phyloP scores from a whole-genome alignment of 495 filamentous ascomycete genomes.

The Hypoxylon perforatum region DNA sequence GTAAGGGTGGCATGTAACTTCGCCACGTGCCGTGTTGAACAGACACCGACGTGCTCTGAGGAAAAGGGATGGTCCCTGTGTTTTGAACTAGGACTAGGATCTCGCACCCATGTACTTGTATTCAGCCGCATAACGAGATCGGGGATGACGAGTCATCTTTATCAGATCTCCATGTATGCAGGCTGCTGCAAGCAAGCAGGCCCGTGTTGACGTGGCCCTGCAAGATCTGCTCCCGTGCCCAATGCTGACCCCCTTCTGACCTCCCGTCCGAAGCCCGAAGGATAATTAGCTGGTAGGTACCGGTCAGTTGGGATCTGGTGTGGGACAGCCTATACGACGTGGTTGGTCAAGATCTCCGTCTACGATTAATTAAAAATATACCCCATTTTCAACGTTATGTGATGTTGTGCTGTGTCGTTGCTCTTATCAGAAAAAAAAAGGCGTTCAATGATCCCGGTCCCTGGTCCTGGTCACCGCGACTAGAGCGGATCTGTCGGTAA shows the following conservation, averaged over 20 bases:
- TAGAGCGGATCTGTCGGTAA: not conserved
- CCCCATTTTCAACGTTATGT: too few species aligned
- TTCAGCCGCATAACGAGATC: constrained; percentile 30
- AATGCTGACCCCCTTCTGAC: too few species aligned
- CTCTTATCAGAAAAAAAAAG: too few species aligned
- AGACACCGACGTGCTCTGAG: constrained; percentile 20
- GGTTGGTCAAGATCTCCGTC: too few species aligned
- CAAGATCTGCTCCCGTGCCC: too few species aligned
- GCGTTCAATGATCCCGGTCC: too few species aligned
- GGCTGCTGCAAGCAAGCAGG: not conserved
- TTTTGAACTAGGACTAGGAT: constrained; percentile 27
- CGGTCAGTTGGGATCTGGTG: constrained; percentile 4
- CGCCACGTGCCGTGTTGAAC: constrained; percentile 35
- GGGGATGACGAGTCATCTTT: constrained; percentile 10
- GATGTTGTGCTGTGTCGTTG: not conserved
- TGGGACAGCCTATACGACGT: not conserved
- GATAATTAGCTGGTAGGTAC: constrained; percentile 4
- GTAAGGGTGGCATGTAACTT: constrained; percentile 34
- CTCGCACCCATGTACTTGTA: constrained; percentile 18
- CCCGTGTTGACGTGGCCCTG: constrained; percentile 27
- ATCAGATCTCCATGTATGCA: constrained; percentile 22
- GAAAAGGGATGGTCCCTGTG: constrained; percentile 4
- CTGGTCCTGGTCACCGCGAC: not conserved
- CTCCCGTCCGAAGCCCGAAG: constrained; percentile 2
- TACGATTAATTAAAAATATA: too few species aligned